Conservation (phyloP, 2,329 filamentous ascomycete genomes). For the Pyricularia sp. region DNA sequence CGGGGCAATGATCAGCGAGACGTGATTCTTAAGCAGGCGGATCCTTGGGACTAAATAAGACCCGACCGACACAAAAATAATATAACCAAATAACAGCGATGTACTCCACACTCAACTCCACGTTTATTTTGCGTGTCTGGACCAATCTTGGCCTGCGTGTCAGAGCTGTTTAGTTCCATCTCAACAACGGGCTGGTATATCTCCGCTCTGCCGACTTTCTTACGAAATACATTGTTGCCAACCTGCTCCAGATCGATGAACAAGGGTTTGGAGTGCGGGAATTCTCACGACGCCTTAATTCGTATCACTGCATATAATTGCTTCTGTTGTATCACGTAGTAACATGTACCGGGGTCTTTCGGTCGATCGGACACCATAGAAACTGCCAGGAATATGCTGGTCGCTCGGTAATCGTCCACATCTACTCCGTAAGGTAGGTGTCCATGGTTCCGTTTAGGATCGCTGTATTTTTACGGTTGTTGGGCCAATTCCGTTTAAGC, state of each 20-base stretch:
- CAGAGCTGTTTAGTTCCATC: neutral
- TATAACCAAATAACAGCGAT: neutral
- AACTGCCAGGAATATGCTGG: neutral
- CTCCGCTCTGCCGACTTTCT: neutral
- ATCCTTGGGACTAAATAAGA: neutral
- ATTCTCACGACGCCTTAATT: neutral
- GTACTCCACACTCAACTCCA: neutral
- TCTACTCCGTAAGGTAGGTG: neutral
- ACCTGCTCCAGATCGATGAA: neutral
- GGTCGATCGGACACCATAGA: neutral
- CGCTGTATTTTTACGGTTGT: neutral
- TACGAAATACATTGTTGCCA: neutral
- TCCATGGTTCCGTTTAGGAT: neutral
- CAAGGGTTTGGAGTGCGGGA: neutral
- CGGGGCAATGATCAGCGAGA: neutral
- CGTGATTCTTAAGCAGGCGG: neutral
- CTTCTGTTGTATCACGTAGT: neutral
- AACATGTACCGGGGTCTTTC: neutral
- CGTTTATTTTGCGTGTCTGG: neutral
- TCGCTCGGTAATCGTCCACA: neutral
- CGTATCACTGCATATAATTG: neutral
- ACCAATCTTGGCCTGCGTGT: neutral
- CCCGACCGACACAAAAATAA: neutral
- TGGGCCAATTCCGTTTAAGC: neutral
- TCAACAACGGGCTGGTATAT: neutral